Evolutionary conservation across 208 protist species (phyloP).

Genomic region (Vickermania spadyakhi): DNA sequence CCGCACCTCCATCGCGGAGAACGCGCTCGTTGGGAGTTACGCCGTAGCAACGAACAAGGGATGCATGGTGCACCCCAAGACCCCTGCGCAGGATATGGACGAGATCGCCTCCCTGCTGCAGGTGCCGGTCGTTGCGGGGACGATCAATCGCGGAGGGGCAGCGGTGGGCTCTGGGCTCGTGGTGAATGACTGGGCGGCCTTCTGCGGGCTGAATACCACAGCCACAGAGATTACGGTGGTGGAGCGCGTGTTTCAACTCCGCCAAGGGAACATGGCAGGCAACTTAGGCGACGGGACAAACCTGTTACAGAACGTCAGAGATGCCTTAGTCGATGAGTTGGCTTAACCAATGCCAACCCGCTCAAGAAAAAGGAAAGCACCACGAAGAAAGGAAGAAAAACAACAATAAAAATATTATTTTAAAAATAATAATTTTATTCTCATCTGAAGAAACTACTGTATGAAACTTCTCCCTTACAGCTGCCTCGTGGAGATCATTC

Average conservation of each 20-base stretch:
- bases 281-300: slow-evolving; percentile 57
- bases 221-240: slow-evolving; percentile 99
- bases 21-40: slow-evolving; percentile 99
- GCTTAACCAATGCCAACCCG: too few species aligned
- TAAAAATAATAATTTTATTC: too few species aligned
- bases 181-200: slow-evolving; percentile 99
- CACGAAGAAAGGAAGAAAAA: too few species aligned
- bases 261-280: slow-evolving; percentile 38
- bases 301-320: slow-evolving; percentile 78
- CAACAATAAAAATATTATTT: too few species aligned
- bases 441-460: too few species aligned
- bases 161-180: slow-evolving; percentile 93
- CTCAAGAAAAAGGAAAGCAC: too few species aligned
- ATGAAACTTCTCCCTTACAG: too few species aligned
- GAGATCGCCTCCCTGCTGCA: slow-evolving; percentile 97
- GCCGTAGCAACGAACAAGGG: slow-evolving; percentile 97
- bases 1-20: slow-evolving; percentile 95
- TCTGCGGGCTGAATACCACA: slow-evolving; percentile 98
- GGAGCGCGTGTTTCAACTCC: slow-evolving; percentile 98
- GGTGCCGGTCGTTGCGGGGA: slow-evolving; percentile 98
- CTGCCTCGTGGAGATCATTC: too few species aligned
- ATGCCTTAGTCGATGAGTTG: slow-evolving; percentile 82
- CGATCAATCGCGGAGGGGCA: slow-evolving; percentile 98
- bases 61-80: slow-evolving; percentile 96
- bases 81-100: slow-evolving; percentile 96